A percentile compares a stretch with the other conserved stretches of the same genome.
Evolutionary conservation across 164 flowering plant species (phyloP).

Genomic region (Piper betle): DNA sequence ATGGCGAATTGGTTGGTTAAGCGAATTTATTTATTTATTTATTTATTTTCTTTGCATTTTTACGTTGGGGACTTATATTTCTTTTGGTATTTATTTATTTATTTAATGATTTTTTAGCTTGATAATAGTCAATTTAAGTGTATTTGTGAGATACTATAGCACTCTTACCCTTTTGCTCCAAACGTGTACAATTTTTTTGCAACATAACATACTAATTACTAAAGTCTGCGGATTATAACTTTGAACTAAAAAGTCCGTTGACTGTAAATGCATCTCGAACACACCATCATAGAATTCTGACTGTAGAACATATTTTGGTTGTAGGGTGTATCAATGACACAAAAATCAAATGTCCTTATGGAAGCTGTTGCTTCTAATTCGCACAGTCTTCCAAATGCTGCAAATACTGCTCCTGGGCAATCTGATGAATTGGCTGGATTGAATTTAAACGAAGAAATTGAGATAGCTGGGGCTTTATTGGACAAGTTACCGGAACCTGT

Average conservation of each 20-base stretch:
- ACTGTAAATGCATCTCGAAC: not conserved
- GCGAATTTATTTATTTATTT: too few relatives aligned
- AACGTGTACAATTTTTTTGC: too few relatives aligned
- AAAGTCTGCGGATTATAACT: not conserved
- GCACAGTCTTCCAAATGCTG: slow-evolving; percentile 17
- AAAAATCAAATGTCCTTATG: not conserved
- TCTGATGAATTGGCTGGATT: slow-evolving; percentile 38
- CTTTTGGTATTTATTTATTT: too few relatives aligned
- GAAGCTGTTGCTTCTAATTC: not conserved
- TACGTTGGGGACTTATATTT: too few relatives aligned
- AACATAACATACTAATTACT: not conserved
- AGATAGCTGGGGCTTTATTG: slow-evolving; percentile 36
- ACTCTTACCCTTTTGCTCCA: too few relatives aligned
- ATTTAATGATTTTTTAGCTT: too few relatives aligned
- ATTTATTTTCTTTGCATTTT: too few relatives aligned
- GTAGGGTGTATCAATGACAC: not conserved
- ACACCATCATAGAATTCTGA: not conserved
- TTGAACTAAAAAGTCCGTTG: not conserved
- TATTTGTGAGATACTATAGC: too few relatives aligned
- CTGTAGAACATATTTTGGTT: not conserved
- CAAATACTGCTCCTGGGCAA: slow-evolving; percentile 39
- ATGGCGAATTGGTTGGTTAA: too few relatives aligned
- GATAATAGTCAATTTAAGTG: too few relatives aligned
- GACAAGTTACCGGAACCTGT: slow-evolving; percentile 65
- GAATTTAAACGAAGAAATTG: slow-evolving; percentile 26